These are phyloP conservation scores for Lasiosphaeria hispida DNA, from an alignment of 495 filamentous ascomycete genomes.

Conservation along the genomic window DNA sequence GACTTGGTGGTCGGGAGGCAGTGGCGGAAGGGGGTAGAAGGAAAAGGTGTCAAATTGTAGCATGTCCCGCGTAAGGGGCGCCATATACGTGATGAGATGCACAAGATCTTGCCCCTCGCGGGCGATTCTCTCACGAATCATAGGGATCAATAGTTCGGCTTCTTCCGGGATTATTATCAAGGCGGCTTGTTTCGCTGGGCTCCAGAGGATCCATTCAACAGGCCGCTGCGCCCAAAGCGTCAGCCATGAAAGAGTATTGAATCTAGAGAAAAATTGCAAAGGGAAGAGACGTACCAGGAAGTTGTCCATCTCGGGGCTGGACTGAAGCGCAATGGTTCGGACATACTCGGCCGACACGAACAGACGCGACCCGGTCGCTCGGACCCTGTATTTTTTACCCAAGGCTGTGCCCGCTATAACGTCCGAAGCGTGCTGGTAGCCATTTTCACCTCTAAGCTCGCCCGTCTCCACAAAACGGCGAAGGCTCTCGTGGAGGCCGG, in stretches of 20 bases:
- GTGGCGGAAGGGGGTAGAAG: constrained; percentile 47
- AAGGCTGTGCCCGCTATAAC: constrained; percentile 24
- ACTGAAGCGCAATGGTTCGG: constrained; percentile 15
- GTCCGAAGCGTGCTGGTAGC: constrained; percentile 26
- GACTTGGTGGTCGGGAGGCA: constrained; percentile 35
- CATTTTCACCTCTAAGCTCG: constrained; percentile 10
- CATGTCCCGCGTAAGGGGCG: constrained; percentile 55
- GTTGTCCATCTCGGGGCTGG: constrained; percentile 20
- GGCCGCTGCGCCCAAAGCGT: constrained; percentile 32
- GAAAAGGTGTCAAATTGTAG: constrained; percentile 52
- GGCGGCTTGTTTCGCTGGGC: constrained; percentile 29
- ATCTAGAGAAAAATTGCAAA: background rate
- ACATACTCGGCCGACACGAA: constrained; percentile 35
- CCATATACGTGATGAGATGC: constrained; percentile 49
- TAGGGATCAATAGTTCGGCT: constrained; percentile 45
- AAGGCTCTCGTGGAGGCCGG: constrained; percentile 27
- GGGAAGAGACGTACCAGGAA: constrained; percentile 26
- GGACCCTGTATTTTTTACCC: constrained; percentile 22
- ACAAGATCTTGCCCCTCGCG: background rate
- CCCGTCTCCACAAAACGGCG: constrained; percentile 24
- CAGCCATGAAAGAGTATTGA: background rate
- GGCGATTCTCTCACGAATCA: constrained; percentile 30
- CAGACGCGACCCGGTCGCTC: constrained; percentile 22
- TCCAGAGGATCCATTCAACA: constrained; percentile 38
- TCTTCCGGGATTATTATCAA: constrained; percentile 54